A percentile compares a stretch with the other conserved stretches of the same genome.
These are phyloP conservation scores for Vigna reflexopilosa DNA, from an alignment of 306 rosid species.

Conservation along the genomic window DNA sequence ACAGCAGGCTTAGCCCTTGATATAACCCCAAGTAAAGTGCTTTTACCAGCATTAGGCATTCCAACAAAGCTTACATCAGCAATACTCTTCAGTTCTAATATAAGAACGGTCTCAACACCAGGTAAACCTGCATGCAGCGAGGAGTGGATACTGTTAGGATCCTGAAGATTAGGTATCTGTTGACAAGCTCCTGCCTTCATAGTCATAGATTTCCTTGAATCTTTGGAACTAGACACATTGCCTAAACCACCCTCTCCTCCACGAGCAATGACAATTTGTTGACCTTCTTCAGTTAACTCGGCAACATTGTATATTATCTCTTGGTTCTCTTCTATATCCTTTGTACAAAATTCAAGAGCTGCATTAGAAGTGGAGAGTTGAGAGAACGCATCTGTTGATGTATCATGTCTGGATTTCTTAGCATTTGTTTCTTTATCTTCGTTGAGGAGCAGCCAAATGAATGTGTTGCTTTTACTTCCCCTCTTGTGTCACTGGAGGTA, in stretches of 20 bases:
- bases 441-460: slow-evolving; percentile 40
- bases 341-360: slow-evolving; percentile 44
- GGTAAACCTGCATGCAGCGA: slow-evolving; percentile 58
- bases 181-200: slow-evolving; percentile 35
- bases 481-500: slow-evolving; percentile 39
- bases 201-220: slow-evolving; percentile 53
- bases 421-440: slow-evolving; percentile 35
- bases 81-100: slow-evolving; percentile 89
- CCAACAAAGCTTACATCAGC: slow-evolving; percentile 96
- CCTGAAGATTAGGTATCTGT: slow-evolving; percentile 41
- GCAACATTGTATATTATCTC: slow-evolving; percentile 68
- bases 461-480: slow-evolving; percentile 30
- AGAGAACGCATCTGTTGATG: slow-evolving; percentile 42
- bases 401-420: slow-evolving; percentile 43
- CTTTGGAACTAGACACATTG: slow-evolving; percentile 53
- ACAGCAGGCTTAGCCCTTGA: slow-evolving; percentile 83
- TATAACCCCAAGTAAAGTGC: slow-evolving; percentile 90
- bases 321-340: slow-evolving; percentile 48
- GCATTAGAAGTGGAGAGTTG: slow-evolving; percentile 37
- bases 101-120: slow-evolving; percentile 74
- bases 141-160: slow-evolving; percentile 51
- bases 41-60: slow-evolving; percentile 99
- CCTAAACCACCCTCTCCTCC: slow-evolving; percentile 93
- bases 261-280: slow-evolving; percentile 64
- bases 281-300: slow-evolving; percentile 83